Conservation (phyloP, 2,329 filamentous ascomycete species). For the Neoscytalidium dimidiatum region DNA sequence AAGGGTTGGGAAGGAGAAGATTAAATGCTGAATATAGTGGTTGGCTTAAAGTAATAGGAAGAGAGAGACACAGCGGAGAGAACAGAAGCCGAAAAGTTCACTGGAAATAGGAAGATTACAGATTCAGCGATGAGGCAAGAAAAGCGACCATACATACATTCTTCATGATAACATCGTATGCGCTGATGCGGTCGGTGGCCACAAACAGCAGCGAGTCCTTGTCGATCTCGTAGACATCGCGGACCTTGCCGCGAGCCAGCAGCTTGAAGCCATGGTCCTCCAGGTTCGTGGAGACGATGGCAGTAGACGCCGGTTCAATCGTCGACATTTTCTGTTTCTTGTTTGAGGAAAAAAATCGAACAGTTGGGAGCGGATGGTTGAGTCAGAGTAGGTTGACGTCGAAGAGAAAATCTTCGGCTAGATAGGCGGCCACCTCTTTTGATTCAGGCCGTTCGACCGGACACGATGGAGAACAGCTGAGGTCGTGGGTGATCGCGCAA, state of each 20-base stretch:
- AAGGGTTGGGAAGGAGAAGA: too few species aligned
- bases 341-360: not conserved
- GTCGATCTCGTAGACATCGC: slow-evolving; percentile 76
- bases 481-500: not conserved
- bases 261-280: slow-evolving; percentile 41
- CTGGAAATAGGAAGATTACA: not conserved
- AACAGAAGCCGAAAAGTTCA: not conserved
- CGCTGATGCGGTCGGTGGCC: slow-evolving; percentile 87
- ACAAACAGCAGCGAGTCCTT: slow-evolving; percentile 75
- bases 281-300: slow-evolving; percentile 34
- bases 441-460: not conserved
- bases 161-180: slow-evolving; percentile 87
- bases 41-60: not conserved
- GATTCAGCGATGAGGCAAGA: not conserved
- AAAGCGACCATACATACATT: slow-evolving; percentile 59
- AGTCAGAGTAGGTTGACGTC: slow-evolving; percentile 1
- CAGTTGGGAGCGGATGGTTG: not conserved
- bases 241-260: slow-evolving; percentile 71
- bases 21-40: not conserved
- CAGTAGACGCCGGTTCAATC: not conserved
- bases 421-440: slow-evolving; percentile 8
- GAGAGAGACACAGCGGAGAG: not conserved
- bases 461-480: not conserved
- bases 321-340: slow-evolving; percentile 27
- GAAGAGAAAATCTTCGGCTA: slow-evolving; percentile 11